These are phyloP conservation scores for Ophiobolus disseminans DNA, from an alignment of 2,329 filamentous ascomycete species.

Conservation along the genomic window DNA sequence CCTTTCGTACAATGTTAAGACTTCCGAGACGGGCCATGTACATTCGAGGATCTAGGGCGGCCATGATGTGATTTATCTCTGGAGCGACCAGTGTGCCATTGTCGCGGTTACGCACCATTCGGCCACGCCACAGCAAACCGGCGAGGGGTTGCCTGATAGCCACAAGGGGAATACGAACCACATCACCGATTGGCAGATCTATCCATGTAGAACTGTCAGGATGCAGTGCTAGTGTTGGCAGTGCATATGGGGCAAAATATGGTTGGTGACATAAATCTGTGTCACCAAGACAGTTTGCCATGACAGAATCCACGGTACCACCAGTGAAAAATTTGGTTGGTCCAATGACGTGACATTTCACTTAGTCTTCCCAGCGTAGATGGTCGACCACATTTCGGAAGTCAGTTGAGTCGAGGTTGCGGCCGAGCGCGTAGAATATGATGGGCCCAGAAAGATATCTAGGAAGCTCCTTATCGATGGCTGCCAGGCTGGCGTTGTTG, in stretches of 20 bases:
- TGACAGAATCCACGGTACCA: background rate
- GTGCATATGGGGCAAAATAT: background rate
- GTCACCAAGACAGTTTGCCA: background rate
- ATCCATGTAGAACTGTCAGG: background rate
- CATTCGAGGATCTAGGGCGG: no score
- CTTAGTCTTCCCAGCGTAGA: background rate
- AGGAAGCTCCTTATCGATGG: background rate
- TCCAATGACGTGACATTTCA: background rate
- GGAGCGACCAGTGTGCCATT: no score
- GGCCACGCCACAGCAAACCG: no score
- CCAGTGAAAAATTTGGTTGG: background rate
- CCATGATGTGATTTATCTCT: no score
- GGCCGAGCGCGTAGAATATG: background rate
- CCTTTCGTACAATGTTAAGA: no score
- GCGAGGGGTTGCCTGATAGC: no score
- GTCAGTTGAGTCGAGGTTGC: background rate
- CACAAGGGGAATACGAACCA: background rate
- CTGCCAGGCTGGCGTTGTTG: background rate
- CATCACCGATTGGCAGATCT: background rate
- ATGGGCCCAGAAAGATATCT: background rate
- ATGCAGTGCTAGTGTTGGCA: background rate
- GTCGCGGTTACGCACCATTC: no score
- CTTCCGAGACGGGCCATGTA: no score
- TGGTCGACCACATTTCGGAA: conserved; percentile 14
- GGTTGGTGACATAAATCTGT: background rate